Percentiles rank a stretch among this genome's conserved stretches.
Evolutionary conservation across 163 green algal genomes (phyloP).

Genomic region (Chlamydomonas reinhardtii): DNA sequence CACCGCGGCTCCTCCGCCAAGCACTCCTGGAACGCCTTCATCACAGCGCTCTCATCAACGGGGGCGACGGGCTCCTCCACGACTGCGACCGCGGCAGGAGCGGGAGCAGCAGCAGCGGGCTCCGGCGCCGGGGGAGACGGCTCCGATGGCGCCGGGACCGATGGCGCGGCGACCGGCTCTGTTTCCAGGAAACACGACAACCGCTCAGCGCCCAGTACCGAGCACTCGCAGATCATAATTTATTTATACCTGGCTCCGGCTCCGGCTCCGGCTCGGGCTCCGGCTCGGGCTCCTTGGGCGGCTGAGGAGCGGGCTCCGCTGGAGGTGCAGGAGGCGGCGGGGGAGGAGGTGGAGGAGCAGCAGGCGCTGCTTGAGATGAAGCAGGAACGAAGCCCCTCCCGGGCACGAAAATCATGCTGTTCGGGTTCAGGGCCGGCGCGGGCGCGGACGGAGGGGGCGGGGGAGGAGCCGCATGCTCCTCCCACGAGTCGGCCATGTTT

Average conservation of each 20-base stretch:
- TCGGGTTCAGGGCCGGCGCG: constrained; percentile 21
- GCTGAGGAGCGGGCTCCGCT: constrained; percentile 1
- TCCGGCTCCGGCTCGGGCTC: constrained; percentile 22
- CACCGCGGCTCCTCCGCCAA: constrained; percentile 61
- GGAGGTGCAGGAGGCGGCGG: not conserved
- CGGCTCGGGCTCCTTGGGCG: not conserved
- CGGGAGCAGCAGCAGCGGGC: not conserved
- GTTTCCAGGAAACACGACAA: not conserved
- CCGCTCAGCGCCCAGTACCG: not conserved
- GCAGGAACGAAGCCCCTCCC: constrained; percentile 21
- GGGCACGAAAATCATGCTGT: constrained; percentile 43
- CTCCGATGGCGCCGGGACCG: not conserved
- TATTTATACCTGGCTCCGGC: constrained; percentile 9
- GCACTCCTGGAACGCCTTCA: constrained; percentile 63
- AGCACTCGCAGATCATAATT: not conserved
- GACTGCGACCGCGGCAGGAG: not conserved
- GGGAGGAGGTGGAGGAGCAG: not conserved
- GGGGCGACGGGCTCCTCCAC: constrained; percentile 38
- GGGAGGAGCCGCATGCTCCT: not conserved
- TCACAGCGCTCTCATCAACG: constrained; percentile 56
- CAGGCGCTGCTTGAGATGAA: not conserved
- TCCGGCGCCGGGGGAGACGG: constrained; percentile 1
- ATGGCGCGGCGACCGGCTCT: not conserved
- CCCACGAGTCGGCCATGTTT: not conserved
- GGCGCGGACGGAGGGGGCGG: not conserved